Conservation (phyloP, 78 protist species). For the Dictyostelium intermedium region DNA sequence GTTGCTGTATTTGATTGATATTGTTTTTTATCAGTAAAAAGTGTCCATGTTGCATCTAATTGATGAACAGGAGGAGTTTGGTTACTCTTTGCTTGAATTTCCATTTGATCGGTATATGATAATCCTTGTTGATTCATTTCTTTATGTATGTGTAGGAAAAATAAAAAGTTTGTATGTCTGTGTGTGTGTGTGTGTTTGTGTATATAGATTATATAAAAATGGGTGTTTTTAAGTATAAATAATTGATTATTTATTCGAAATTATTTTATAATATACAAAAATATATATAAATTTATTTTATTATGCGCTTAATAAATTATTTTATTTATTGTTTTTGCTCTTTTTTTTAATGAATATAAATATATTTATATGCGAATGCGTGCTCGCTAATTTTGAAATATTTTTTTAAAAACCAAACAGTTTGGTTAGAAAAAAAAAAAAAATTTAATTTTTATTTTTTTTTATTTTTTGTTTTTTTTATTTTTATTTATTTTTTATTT, state of each 20-base stretch:
- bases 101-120: slow-evolving; percentile 34
- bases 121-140: slow-evolving; percentile 14
- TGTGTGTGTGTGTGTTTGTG: background rate
- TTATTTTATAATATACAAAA: background rate
- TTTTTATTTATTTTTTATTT: too few relatives aligned
- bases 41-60: slow-evolving; percentile 61
- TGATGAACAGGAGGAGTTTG: slow-evolving; percentile 25
- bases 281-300: too few relatives aligned
- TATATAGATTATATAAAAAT: background rate
- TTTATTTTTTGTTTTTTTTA: too few relatives aligned
- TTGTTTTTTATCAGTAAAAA: slow-evolving; percentile 28
- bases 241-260: background rate
- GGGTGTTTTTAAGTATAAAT: background rate
- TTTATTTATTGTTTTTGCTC: too few relatives aligned
- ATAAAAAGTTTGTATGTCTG: too few relatives aligned
- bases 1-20: background rate
- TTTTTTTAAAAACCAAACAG: background rate
- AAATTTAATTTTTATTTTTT: too few relatives aligned
- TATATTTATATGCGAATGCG: background rate
- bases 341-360: background rate
- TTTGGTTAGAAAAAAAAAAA: background rate
- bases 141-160: background rate
- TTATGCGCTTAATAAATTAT: background rate
- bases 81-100: slow-evolving; percentile 14
- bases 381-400: background rate